Evolutionary conservation across 2,329 filamentous ascomycete genomes (phyloP), one percentile per base, ranked within the genome.

Genomic region (Fusarium subglutinans): DNA sequence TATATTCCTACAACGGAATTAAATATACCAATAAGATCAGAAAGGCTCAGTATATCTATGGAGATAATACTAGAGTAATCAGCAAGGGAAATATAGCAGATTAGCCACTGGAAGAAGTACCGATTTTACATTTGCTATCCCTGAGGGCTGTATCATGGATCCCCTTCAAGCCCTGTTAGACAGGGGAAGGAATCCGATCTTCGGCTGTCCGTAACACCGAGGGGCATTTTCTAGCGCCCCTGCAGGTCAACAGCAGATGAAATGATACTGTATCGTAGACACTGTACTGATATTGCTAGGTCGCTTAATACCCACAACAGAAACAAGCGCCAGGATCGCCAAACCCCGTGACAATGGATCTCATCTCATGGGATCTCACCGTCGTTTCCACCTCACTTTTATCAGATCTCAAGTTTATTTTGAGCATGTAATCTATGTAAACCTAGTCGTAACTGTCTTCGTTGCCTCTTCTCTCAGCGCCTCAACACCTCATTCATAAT

Each of bases 361-460:
- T 33, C 53, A 44, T 58, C 30, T n/a, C 24, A 30, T 64, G 44
- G 33, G 37, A 62, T 51, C 51, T 33, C 50, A 57, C 50, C 59
- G 59, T 65, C 59, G 74, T 70, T 75, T 70, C 71, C 70, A 74
- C 51, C 51, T 71, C 58, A 67, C 18, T 30, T 35, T 30, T 35
- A 62, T 54, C 43, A 67, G 38, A 50, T 47, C 47, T 60, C 33
- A 20, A 40, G 33, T 63, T 28, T 54, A 55, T 24, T 51, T 51
- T 24, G 30, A 30, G 44, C 24, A 38, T 35, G 18, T 12, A 22
- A 43, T 28, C 17, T 22, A 43, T 28, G 24, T 24, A 40, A 33
- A 35, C 60, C 40, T 24, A 51, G 66, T 63, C 38, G 35, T 41
- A 33, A 24, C 17, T 5, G 24, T 15, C 51, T 17, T 40, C 11